These are phyloP conservation scores for Durusdinium trenchii DNA, from an alignment of 73 alveolate genomes.

Conservation along the genomic window DNA sequence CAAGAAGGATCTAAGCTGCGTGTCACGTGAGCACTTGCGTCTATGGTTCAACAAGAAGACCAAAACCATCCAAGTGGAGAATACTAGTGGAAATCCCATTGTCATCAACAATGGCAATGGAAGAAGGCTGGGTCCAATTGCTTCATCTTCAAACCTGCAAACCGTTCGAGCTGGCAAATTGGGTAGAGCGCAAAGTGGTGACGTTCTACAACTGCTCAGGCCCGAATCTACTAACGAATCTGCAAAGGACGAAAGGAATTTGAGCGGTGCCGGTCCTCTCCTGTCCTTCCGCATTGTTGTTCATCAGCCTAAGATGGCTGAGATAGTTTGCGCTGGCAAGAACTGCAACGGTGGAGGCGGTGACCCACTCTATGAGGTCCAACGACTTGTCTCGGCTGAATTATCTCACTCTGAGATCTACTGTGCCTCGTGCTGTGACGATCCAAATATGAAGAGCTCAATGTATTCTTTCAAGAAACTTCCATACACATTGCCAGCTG, in stretches of 20 bases:
- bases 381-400: not conserved
- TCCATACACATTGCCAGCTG: not conserved
- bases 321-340: not conserved
- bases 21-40: constrained; percentile 42
- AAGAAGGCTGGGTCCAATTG: not conserved
- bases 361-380: constrained; percentile 14
- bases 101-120: not conserved
- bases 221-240: not conserved
- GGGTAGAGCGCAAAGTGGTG: constrained; percentile 16
- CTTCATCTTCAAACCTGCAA: not conserved
- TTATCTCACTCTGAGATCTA: not conserved
- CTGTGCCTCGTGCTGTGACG: constrained; percentile 42
- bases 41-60: constrained; percentile 3
- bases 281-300: constrained; percentile 21
- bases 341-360: constrained; percentile 50
- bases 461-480: not conserved
- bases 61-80: not conserved
- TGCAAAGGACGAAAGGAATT: not conserved
- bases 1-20: constrained; percentile 36
- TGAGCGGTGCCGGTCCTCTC: not conserved
- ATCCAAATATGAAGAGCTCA: not conserved
- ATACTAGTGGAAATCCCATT: constrained; percentile 33
- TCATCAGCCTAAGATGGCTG: not conserved
- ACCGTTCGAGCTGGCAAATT: not conserved
- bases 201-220: constrained; percentile 5